A percentile compares a stretch with the other conserved stretches of the same genome.
Conservation (phyloP, 2,329 filamentous ascomycete species). For the Penicillium crustosum region DNA sequence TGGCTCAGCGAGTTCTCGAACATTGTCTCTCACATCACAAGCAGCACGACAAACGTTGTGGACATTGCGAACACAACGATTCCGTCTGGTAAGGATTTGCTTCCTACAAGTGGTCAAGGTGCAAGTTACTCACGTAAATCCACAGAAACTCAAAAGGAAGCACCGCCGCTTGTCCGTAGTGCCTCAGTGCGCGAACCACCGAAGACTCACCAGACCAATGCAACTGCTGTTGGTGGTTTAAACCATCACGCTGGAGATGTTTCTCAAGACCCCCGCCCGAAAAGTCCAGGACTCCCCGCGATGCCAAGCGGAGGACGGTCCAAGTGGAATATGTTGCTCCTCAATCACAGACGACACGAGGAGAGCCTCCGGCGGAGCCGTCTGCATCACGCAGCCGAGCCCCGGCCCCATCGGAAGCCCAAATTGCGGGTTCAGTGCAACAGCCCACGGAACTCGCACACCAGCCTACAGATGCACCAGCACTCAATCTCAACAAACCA, state of each 20-base stretch:
- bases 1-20: constrained; percentile 98
- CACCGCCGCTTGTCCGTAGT: constrained; percentile 71
- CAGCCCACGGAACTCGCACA: constrained; percentile 8
- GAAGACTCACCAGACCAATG: constrained; percentile 58
- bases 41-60: constrained; percentile 80
- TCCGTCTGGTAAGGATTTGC: constrained; percentile 51
- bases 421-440: constrained; percentile 5
- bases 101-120: not conserved
- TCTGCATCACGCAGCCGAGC: constrained; percentile 19
- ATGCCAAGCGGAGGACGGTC: constrained; percentile 89
- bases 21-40: constrained; percentile 94
- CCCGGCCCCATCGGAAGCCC: constrained; percentile 10
- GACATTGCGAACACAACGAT: constrained; percentile 82
- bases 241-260: constrained; percentile 72
- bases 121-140: not conserved
- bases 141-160: constrained; percentile 56
- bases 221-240: constrained; percentile 58
- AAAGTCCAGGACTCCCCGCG: constrained; percentile 67
- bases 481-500: constrained; percentile 35
- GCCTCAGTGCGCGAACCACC: constrained; percentile 86
- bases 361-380: constrained; percentile 43
- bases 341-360: constrained; percentile 78
- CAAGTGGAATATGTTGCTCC: constrained; percentile 98
- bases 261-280: constrained; percentile 64
- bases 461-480: constrained; percentile 10